Base-by-base conservation (phyloP, 116 monocot species). In the Thalassia testudinum region DNA sequence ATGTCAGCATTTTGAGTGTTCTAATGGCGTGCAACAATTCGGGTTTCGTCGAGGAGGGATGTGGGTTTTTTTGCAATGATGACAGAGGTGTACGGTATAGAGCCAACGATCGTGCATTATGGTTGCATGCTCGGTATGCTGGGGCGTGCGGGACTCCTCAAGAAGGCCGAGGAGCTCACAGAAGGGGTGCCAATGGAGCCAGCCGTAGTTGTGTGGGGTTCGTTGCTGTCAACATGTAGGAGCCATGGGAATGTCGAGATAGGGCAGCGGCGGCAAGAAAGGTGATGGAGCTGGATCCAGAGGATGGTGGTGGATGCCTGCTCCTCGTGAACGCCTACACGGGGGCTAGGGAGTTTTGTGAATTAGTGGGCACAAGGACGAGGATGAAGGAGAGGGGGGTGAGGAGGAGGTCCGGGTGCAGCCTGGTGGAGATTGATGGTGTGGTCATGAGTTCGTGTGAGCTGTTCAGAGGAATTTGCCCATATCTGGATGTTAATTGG, bases 111-210 rank as follows among this genome's bases (percentile, higher is more conserved):
- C 16, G 72, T 78, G 65, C 83, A 83, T 24, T 83, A 83, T 1
- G 60, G 78, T 25, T 78, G 78, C 52, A 27, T 83, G 63, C 69
- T 72, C 4, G 78, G 75, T 55, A 50, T 60, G 7, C 57, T 78
- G 1, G 75, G 59, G 23, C 58, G 83, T 23, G 75, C 69, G 0
- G 78, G 83, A 26, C 43, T 63, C 16, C 24, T 83, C 5, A 0
- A 49, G 16, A 72, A 72, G 44, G 83, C 83, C 0, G 63, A 72
- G 27, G 69, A 57, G 11, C 18, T 75, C 66, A 66, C 75, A 10
- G 12, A 0, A 2, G 43, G 23, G 45, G 78, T 78, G 75, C 62
- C 59, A 0, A 21, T 75, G 50, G 8, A 43, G n/a, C 66, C 71
- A 1, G 83, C 78, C 19, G 26, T 26, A 24, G 48, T 48, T 1